Conservation (phyloP, 2,329 filamentous ascomycete species). For the Elsinoe australis region DNA sequence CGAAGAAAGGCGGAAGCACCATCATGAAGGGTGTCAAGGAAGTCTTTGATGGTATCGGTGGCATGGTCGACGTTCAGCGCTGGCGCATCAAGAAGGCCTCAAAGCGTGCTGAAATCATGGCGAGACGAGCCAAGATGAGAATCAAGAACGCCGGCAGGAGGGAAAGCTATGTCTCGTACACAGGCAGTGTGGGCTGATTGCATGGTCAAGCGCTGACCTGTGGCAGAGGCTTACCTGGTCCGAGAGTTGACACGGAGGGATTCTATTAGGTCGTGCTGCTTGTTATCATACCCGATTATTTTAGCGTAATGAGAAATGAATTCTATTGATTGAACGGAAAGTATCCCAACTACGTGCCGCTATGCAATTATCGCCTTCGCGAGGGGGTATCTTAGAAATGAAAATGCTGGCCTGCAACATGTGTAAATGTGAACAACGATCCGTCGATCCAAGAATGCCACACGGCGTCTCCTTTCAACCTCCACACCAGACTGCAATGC, state of each 20-base stretch:
- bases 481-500: background rate
- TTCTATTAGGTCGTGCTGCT: background rate
- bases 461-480: background rate
- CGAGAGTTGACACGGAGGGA: background rate
- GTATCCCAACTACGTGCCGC: background rate
- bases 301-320: slow-evolving; percentile 7
- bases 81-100: background rate
- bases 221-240: background rate
- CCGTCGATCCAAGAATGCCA: background rate
- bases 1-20: background rate
- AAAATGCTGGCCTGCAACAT: slow-evolving; percentile 1
- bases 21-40: slow-evolving; percentile 7
- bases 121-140: background rate
- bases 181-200: background rate
- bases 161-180: slow-evolving; percentile 15
- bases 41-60: slow-evolving; percentile 4
- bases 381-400: slow-evolving; percentile 1
- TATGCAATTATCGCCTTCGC: slow-evolving; percentile 2
- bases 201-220: too few species aligned
- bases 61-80: slow-evolving; percentile 8
- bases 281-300: background rate
- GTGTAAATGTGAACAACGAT: background rate
- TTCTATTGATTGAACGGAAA: background rate
- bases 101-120: background rate
- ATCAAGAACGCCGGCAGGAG: slow-evolving; percentile 5